A percentile compares a stretch with the other conserved stretches of the same genome.
Evolutionary conservation across 1,139 yeast species (phyloP).

Genomic region (Groenewaldozyma sp.): DNA sequence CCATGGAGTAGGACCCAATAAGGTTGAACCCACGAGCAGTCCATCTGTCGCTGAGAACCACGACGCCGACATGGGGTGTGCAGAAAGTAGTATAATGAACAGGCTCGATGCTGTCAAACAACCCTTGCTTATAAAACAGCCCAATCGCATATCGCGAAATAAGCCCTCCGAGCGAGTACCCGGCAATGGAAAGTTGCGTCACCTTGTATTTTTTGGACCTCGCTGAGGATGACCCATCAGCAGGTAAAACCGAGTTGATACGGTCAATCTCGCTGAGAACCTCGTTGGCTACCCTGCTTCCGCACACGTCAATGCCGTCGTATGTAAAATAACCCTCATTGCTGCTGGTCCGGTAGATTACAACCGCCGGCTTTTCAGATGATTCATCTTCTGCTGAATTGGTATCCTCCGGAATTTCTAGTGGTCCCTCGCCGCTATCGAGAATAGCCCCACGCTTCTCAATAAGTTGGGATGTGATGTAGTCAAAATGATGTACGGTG

Average conservation of each 20-base stretch:
- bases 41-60: conserved; percentile 48
- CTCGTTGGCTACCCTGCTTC: conserved; percentile 64
- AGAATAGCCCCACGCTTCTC: conserved; percentile 19
- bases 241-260: conserved; percentile 20
- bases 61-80: conserved; percentile 74
- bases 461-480: conserved; percentile 29
- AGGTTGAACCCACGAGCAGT: conserved; percentile 45
- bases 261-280: conserved; percentile 39
- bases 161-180: conserved; percentile 79
- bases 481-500: conserved; percentile 54
- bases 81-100: conserved; percentile 57
- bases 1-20: conserved; percentile 53
- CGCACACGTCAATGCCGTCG: conserved; percentile 83
- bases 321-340: conserved; percentile 64
- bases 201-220: no score
- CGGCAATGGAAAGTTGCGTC: conserved; percentile 49
- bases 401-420: conserved; percentile 7
- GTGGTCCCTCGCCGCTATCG: conserved; percentile 13
- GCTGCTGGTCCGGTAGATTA: conserved; percentile 50
- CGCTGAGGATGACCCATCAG: conserved; percentile 10
- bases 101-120: conserved; percentile 38
- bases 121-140: conserved; percentile 43
- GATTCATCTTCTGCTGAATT: not conserved
- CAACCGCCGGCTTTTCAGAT: conserved; percentile 20
- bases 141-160: conserved; percentile 74